Percentiles rank a stretch among this genome's conserved stretches.
These are phyloP conservation scores for Coemansia sp. DNA, from an alignment of 192 early-diverging fungal genomes.

Conservation along the genomic window DNA sequence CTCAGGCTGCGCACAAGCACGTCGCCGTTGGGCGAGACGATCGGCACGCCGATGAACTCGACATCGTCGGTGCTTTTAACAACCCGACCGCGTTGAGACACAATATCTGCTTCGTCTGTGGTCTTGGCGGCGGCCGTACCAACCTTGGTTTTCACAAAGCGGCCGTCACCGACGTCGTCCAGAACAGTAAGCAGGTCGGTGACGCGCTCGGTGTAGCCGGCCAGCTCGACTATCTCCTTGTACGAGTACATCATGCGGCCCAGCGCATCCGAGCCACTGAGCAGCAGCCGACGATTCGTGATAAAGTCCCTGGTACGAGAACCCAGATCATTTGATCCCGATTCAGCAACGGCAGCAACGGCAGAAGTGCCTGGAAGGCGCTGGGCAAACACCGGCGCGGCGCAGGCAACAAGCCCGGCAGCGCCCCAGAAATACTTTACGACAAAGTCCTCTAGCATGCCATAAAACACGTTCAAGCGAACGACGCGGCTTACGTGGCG, in stretches of 20 bases:
- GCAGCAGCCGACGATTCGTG: slow-evolving; percentile 72
- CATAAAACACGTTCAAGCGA: slow-evolving; percentile 82
- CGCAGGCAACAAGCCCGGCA: slow-evolving; percentile 80
- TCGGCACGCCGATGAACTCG: slow-evolving; percentile 87
- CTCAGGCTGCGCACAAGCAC: slow-evolving; percentile 80
- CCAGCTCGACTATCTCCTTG: slow-evolving; percentile 91
- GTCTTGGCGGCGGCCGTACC: slow-evolving; percentile 34
- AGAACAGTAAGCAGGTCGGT: slow-evolving; percentile 82
- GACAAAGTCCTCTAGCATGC: slow-evolving; percentile 96
- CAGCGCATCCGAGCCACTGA: slow-evolving; percentile 77
- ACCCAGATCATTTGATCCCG: slow-evolving; percentile 22
- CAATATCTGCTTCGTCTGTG: slow-evolving; percentile 24
- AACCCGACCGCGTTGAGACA: slow-evolving; percentile 66
- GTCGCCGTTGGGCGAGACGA: slow-evolving; percentile 95
- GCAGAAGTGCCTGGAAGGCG: slow-evolving; percentile 33
- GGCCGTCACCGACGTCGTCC: slow-evolving; percentile 80
- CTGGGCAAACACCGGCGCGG: slow-evolving; percentile 80
- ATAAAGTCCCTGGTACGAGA: slow-evolving; percentile 63
- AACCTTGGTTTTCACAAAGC: slow-evolving; percentile 70
- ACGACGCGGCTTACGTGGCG: slow-evolving; percentile 86
- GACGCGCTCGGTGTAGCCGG: slow-evolving; percentile 92
- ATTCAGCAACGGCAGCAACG: background rate
- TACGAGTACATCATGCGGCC: slow-evolving; percentile 91
- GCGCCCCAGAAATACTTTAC: slow-evolving; percentile 99
- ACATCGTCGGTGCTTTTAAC: slow-evolving; percentile 73